phyloP scores from a whole-genome alignment of 1,139 yeast genomes.

The Insectozyma bohioensis region DNA sequence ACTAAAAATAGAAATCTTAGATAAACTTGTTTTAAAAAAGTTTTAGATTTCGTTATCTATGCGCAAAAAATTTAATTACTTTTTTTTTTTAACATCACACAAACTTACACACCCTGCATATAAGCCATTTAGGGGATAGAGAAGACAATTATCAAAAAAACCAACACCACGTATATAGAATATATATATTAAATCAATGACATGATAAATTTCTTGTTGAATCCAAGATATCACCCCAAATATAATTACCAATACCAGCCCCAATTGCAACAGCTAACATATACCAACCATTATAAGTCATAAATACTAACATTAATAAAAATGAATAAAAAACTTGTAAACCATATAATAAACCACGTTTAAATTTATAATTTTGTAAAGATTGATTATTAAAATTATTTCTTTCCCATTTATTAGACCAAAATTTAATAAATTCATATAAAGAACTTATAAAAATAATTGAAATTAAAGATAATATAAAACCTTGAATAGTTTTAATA shows the following conservation, averaged over 20 bases:
- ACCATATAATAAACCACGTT: constrained; percentile 55
- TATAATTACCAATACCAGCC: constrained; percentile 62
- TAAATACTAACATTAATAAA: constrained; percentile 73
- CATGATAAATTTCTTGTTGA: constrained; percentile 46
- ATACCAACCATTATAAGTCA: constrained; percentile 85
- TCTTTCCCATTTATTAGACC: constrained; percentile 33
- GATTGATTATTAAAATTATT: constrained; percentile 15
- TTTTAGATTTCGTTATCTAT: no score
- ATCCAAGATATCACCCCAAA: constrained; percentile 47
- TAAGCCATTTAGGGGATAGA: no score
- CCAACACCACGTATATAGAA: constrained; percentile 1
- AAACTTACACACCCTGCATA: no score
- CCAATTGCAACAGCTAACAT: constrained; percentile 74
- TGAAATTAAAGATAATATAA: constrained; percentile 52
- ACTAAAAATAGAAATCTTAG: no score
- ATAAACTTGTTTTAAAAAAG: no score
- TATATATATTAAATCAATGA: constrained; percentile 29
- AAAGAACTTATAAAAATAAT: constrained; percentile 52
- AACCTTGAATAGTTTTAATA: constrained; percentile 50
- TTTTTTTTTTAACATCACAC: no score
- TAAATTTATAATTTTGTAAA: constrained; percentile 25
- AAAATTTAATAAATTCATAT: constrained; percentile 57
- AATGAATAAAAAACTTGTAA: constrained; percentile 76
- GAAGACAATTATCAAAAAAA: no score
- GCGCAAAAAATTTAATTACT: no score